Evolutionary conservation across 2,329 filamentous ascomycete species (phyloP).

Genomic region (Neopestalotiopsis clavispora): DNA sequence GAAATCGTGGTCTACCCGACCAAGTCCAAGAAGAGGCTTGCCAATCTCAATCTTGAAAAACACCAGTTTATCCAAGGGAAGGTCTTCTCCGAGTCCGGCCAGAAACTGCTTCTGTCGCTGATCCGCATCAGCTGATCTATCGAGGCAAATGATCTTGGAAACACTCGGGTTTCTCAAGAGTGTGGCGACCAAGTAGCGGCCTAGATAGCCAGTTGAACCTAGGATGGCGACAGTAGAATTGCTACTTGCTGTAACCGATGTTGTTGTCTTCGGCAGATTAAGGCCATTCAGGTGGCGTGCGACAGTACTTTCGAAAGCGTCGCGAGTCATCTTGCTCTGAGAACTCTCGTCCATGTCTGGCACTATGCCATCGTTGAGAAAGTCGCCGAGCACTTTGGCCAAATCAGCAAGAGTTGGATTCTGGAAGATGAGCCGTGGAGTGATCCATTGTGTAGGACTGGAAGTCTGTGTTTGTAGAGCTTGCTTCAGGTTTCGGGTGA

Average conservation of each 20-base stretch:
- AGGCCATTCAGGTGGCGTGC: neutral
- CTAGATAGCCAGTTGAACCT: conserved; percentile 26
- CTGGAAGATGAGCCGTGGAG: conserved; percentile 22
- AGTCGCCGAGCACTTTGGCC: conserved; percentile 16
- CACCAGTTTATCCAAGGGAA: conserved; percentile 12
- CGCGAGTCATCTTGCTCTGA: neutral
- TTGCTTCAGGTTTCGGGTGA: conserved; percentile 19
- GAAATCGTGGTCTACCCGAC: conserved; percentile 5
- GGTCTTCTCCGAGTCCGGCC: neutral
- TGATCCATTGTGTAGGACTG: conserved; percentile 20
- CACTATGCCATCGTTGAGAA: conserved; percentile 20
- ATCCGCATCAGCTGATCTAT: neutral
- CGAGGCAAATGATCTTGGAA: neutral
- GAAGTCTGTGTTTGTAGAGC: conserved; percentile 18
- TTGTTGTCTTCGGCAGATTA: neutral
- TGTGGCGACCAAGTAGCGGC: conserved; percentile 7
- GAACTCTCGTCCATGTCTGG: conserved; percentile 15
- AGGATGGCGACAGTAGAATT: conserved; percentile 21
- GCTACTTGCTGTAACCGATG: neutral
- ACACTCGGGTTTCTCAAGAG: conserved; percentile 20
- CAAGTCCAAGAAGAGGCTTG: conserved; percentile 18
- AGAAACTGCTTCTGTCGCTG: neutral
- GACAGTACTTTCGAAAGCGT: conserved; percentile 17
- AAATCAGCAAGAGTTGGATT: conserved; percentile 21
- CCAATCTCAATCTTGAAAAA: conserved; percentile 18